phyloP scores from a whole-genome alignment of 441 rosid genomes.

The Gossypium davidsonii region DNA sequence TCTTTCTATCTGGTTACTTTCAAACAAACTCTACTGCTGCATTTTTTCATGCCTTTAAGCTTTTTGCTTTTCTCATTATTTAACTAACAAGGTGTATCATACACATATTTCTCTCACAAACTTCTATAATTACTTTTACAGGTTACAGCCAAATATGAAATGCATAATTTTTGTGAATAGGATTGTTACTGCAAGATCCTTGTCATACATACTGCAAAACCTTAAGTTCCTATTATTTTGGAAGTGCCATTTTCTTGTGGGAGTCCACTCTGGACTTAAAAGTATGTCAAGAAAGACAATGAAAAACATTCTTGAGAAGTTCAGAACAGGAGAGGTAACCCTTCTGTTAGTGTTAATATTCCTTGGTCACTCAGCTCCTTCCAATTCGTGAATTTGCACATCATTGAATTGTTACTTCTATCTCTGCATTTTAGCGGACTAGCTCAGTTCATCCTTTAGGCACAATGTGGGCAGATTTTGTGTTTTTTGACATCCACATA shows the following conservation, averaged over 20 bases:
- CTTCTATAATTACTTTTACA: constrained; percentile 33
- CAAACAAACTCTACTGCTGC: background rate
- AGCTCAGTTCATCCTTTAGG: constrained; percentile 3
- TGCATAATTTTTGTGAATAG: constrained; percentile 92
- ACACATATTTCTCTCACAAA: constrained; percentile 13
- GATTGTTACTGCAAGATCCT: constrained; percentile 76
- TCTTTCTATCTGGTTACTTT: background rate
- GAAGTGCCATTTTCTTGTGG: constrained; percentile 91
- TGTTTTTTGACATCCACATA: background rate
- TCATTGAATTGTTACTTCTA: constrained; percentile 4
- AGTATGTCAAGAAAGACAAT: constrained; percentile 70
- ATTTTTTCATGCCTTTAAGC: background rate
- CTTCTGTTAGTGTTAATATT: constrained; percentile 5
- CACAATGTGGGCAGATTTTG: background rate
- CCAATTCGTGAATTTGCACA: background rate
- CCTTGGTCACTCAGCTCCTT: background rate
- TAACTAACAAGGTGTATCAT: background rate
- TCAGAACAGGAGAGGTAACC: constrained; percentile 72
- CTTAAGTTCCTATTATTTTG: constrained; percentile 58
- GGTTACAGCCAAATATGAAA: constrained; percentile 76
- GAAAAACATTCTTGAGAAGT: constrained; percentile 68
- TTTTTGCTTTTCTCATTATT: background rate
- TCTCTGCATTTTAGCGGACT: background rate
- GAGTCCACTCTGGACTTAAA: constrained; percentile 77
- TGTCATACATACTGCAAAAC: constrained; percentile 65